phyloP scores from a whole-genome alignment of 352 stramenopile species.

The Aphanomyces invadans region DNA sequence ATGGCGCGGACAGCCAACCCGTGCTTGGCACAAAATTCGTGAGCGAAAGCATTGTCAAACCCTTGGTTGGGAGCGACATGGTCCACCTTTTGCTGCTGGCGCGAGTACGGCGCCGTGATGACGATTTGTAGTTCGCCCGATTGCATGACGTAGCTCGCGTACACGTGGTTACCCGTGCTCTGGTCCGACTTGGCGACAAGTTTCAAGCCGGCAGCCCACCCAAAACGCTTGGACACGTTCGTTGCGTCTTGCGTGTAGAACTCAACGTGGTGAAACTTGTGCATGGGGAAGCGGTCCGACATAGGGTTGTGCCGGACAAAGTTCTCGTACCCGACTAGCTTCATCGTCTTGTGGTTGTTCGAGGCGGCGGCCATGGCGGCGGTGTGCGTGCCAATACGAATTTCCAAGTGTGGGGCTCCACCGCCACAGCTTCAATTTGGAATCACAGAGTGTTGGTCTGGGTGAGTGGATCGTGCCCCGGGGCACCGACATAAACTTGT shows the following conservation, averaged over 20 bases:
- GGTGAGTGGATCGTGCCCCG: not conserved
- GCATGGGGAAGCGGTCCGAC: conserved; percentile 65
- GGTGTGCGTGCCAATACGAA: no score
- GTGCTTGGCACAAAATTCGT: conserved; percentile 79
- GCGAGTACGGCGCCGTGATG: conserved; percentile 84
- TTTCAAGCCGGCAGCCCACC: conserved; percentile 76
- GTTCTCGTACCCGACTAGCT: conserved; percentile 67
- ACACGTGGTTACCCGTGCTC: conserved; percentile 80
- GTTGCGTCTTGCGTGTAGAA: conserved; percentile 79
- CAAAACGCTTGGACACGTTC: conserved; percentile 69
- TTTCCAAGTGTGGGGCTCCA: no score
- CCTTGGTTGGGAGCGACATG: conserved; percentile 26
- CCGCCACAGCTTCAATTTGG: conserved; percentile 14
- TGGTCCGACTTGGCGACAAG: conserved; percentile 77
- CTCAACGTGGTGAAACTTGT: conserved; percentile 80
- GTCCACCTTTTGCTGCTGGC: conserved; percentile 50
- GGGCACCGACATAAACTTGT: not conserved
- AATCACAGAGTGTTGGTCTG: conserved; percentile 5
- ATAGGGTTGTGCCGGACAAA: conserved; percentile 71
- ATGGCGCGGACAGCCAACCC: conserved; percentile 71
- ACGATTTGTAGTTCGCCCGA: conserved; percentile 75
- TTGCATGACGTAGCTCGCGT: conserved; percentile 79
- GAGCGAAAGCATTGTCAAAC: conserved; percentile 35
- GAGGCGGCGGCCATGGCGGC: no score
- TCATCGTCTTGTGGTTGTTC: conserved; percentile 48